Evolutionary conservation across 352 stramenopile species (phyloP).

Genomic region (Phytophthora litchii): DNA sequence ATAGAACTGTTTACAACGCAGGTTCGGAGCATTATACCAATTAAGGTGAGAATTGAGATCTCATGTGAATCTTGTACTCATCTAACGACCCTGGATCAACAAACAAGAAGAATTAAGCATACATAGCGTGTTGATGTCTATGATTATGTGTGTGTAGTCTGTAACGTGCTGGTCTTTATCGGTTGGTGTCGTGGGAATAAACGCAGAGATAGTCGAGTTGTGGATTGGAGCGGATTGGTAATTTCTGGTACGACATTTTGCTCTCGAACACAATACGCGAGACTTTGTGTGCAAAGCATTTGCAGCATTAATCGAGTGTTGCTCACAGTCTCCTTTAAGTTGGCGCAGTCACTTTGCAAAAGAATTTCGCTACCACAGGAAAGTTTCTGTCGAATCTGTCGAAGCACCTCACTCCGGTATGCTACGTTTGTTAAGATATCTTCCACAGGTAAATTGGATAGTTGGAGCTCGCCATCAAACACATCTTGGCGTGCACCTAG

Average conservation of each 20-base stretch:
- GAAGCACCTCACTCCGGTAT: slow-evolving; percentile 41
- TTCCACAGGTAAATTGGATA: slow-evolving; percentile 19
- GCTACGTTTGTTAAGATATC: slow-evolving; percentile 17
- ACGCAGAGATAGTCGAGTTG: slow-evolving; percentile 16
- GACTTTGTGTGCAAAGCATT: slow-evolving; percentile 55
- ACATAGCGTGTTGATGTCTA: too few relatives aligned
- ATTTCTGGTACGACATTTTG: slow-evolving; percentile 49
- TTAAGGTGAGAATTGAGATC: too few relatives aligned
- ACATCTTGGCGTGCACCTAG: not conserved
- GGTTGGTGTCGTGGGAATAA: slow-evolving; percentile 19
- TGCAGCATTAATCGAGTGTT: slow-evolving; percentile 50
- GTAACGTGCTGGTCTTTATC: not conserved
- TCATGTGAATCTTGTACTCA: too few relatives aligned
- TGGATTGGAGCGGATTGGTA: not conserved
- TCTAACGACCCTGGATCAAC: too few relatives aligned
- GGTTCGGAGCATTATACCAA: too few relatives aligned
- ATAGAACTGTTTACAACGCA: too few relatives aligned
- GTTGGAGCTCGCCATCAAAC: not conserved
- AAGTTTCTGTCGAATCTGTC: slow-evolving; percentile 43
- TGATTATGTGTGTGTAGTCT: too few relatives aligned
- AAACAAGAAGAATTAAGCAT: too few relatives aligned
- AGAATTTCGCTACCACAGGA: slow-evolving; percentile 36
- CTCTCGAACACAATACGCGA: slow-evolving; percentile 48
- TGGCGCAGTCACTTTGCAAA: slow-evolving; percentile 22
- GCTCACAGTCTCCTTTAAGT: not conserved